Evolutionary conservation across 768 basidiomycete species (phyloP).

Genomic region (Agrocybe praecox): DNA sequence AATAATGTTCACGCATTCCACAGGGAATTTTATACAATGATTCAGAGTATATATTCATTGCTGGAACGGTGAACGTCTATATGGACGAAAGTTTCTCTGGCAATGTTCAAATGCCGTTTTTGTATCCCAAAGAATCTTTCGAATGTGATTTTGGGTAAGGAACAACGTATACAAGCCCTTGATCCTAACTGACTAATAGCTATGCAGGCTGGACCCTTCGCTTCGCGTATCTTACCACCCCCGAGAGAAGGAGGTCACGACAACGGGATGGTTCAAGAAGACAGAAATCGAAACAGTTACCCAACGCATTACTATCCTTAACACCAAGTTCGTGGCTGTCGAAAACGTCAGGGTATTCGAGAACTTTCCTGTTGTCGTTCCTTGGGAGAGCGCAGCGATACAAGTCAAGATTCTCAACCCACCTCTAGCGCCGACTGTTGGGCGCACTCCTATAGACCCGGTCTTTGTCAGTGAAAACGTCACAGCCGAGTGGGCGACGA

Average conservation of each 20-base stretch:
- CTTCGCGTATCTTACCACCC: slow-evolving; percentile 44
- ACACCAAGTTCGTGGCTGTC: slow-evolving; percentile 37
- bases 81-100: slow-evolving; percentile 54
- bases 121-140: slow-evolving; percentile 40
- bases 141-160: slow-evolving; percentile 41
- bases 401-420: slow-evolving; percentile 29
- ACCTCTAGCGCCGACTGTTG: too few species aligned
- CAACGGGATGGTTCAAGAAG: slow-evolving; percentile 37
- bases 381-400: slow-evolving; percentile 37
- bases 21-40: too few species aligned
- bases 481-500: too few species aligned
- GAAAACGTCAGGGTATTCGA: slow-evolving; percentile 39
- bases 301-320: slow-evolving; percentile 42
- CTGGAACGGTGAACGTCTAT: slow-evolving; percentile 46
- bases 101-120: slow-evolving; percentile 34
- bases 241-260: slow-evolving; percentile 30
- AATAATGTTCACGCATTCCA: neutral
- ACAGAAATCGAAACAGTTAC: slow-evolving; percentile 30
- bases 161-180: neutral
- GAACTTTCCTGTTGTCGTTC: slow-evolving; percentile 41
- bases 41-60: slow-evolving; percentile 32
- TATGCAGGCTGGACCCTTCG: slow-evolving; percentile 39
- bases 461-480: too few species aligned
- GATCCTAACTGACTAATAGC: neutral
- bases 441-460: too few species aligned